These are phyloP conservation scores for Tephrocybe rancida DNA, from an alignment of 768 basidiomycete species.

Conservation along the genomic window DNA sequence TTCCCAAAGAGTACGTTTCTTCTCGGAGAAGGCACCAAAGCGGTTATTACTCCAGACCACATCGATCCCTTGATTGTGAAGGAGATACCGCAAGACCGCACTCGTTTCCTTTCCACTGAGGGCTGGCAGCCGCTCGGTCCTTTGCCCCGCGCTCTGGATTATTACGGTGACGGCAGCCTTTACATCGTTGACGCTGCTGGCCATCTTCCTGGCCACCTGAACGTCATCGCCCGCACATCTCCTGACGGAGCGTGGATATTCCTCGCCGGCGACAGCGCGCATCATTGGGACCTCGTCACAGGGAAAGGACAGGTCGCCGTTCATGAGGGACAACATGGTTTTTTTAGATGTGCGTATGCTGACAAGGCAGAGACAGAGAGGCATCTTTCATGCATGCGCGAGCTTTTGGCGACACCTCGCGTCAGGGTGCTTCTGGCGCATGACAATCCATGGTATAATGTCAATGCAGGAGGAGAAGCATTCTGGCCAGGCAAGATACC, in stretches of 20 bases:
- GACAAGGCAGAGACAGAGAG: slow-evolving; percentile 44
- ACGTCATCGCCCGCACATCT: slow-evolving; percentile 55
- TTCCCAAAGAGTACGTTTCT: slow-evolving; percentile 52
- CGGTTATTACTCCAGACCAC: slow-evolving; percentile 26
- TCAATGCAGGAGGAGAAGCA: slow-evolving; percentile 41
- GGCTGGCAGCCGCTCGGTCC: slow-evolving; percentile 20
- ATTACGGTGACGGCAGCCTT: slow-evolving; percentile 58
- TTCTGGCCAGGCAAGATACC: slow-evolving; percentile 45
- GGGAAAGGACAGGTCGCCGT: slow-evolving; percentile 43
- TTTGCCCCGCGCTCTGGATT: slow-evolving; percentile 48
- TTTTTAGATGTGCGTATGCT: slow-evolving; percentile 41
- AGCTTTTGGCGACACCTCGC: slow-evolving; percentile 35
- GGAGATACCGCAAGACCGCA: slow-evolving; percentile 17
- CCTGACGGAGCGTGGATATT: slow-evolving; percentile 56
- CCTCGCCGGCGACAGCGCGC: slow-evolving; percentile 58
- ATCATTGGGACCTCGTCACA: slow-evolving; percentile 53
- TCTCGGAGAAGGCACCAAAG: slow-evolving; percentile 41
- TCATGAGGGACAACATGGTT: slow-evolving; percentile 21
- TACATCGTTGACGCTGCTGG: slow-evolving; percentile 62
- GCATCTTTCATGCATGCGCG: slow-evolving; percentile 35
- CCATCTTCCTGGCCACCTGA: slow-evolving; percentile 58
- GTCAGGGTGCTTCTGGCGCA: slow-evolving; percentile 56
- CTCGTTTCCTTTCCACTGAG: slow-evolving; percentile 11
- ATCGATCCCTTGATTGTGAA: slow-evolving; percentile 6
- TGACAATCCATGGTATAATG: slow-evolving; percentile 52